These are phyloP conservation scores for Chiua virens DNA, from an alignment of 768 basidiomycete species.

Conservation along the genomic window DNA sequence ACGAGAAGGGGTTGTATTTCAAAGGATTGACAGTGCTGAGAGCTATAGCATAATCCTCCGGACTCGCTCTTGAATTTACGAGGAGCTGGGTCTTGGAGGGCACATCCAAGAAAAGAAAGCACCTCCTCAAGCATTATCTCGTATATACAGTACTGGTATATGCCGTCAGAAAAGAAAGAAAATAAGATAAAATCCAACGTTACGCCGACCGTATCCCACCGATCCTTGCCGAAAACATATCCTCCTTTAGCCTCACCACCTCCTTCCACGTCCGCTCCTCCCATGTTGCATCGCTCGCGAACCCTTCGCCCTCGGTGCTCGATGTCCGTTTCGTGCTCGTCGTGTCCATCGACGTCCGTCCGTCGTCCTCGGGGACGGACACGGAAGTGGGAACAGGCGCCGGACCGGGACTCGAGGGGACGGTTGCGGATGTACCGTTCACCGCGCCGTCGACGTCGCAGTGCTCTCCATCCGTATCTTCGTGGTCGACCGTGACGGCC, in stretches of 20 bases:
- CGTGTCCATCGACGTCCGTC: constrained; percentile 19
- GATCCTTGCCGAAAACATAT: constrained; percentile 85
- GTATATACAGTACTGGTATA: too few species aligned
- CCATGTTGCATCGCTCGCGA: constrained; percentile 72
- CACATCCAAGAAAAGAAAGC: too few species aligned
- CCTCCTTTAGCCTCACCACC: constrained; percentile 67
- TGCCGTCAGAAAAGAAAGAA: too few species aligned
- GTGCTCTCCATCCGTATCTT: neutral
- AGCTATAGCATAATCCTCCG: too few species aligned
- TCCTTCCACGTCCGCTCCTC: constrained; percentile 87
- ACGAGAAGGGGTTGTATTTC: too few species aligned
- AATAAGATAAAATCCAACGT: too few species aligned
- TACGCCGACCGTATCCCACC: constrained; percentile 38
- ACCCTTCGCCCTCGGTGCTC: constrained; percentile 37
- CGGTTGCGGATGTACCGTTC: neutral
- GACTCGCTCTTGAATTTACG: too few species aligned
- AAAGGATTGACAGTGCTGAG: too few species aligned
- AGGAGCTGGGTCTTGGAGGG: too few species aligned
- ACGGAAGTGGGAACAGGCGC: neutral
- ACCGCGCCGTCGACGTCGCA: neutral
- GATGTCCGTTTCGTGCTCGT: constrained; percentile 26
- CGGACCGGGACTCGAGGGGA: neutral
- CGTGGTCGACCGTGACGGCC: neutral
- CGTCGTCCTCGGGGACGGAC: neutral
- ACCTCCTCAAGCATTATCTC: too few species aligned